Base-by-base conservation (phyloP, 495 filamentous ascomycete genomes). In the Penicillium herquei region DNA sequence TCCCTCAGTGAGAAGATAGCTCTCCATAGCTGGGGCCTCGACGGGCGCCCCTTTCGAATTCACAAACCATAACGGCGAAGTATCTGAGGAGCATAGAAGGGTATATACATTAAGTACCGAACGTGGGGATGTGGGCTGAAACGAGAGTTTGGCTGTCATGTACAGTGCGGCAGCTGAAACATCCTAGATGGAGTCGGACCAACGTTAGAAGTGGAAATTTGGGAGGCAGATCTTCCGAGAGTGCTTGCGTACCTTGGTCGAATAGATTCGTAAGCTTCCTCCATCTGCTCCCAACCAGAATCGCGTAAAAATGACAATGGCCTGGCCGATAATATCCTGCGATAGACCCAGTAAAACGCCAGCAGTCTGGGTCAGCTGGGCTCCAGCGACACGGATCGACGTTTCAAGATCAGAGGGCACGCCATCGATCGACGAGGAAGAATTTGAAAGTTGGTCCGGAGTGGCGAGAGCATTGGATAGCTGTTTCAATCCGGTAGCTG, bases 381-480 rank as follows among this genome's bases (percentile, higher is more conserved):
- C 84, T 4, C 78, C 79, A 18, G 76, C 75, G 50, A 74, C 78
- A 48, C 79, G 79, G 54, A 81, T 70, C 1, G 78, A 80, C 56
- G 84, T 81, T 72, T 96, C 91, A 11, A 97, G 81, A 54, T 92
- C 89, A 13, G 81, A 68, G 0, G 93, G 85, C 6, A 97, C 76
- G 32, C 84, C 85, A 69, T 90, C 87, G 21, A 84, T 74, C 17
- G 81, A 81, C 6, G 84, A 89, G 7, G 78, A 79, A 5, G 88
- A 87, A 60, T 78, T 85, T 52, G 83, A 80, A 10, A 98, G 81
- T 66, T 98, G 94, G 16, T 86, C 81, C 6, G 85, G 74, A 13
- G 91, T 92, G n/a, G 89, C 90, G 26, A 98, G 83, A 7, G 92
- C 85, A 67, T 98, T 98, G 6, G 86, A 85, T 54, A 97, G 80